Conservation (phyloP, 2,329 filamentous ascomycete genomes). For the Diaporthe aspalathi region DNA sequence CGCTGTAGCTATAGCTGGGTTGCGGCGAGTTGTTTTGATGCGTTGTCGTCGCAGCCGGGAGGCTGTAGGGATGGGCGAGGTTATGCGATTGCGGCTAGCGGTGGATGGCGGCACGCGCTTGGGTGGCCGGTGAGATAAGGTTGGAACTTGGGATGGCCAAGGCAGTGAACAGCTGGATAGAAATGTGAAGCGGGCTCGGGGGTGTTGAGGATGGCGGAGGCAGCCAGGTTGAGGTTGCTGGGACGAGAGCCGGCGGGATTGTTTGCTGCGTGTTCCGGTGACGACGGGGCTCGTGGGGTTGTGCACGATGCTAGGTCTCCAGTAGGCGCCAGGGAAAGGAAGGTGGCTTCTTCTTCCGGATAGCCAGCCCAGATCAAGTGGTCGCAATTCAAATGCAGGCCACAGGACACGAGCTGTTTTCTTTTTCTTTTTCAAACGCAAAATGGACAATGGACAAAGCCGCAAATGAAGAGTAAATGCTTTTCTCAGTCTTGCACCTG, state of each 20-base stretch:
- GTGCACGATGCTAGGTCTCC: not conserved
- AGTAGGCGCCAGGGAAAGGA: slow-evolving; percentile 16
- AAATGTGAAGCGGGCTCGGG: not conserved
- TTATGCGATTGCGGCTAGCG: slow-evolving; percentile 13
- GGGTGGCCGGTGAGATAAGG: slow-evolving; percentile 9
- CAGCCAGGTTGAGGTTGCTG: not conserved
- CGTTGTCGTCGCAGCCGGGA: slow-evolving; percentile 32
- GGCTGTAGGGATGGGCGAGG: slow-evolving; percentile 18
- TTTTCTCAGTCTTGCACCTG: not conserved
- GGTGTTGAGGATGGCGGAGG: not conserved
- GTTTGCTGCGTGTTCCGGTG: slow-evolving; percentile 15
- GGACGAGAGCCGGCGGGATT: not conserved
- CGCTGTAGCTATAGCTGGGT: slow-evolving; percentile 22
- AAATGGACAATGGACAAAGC: not conserved
- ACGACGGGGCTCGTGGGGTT: slow-evolving; percentile 22
- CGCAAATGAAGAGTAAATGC: not conserved
- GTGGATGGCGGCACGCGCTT: not conserved
- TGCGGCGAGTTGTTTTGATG: slow-evolving; percentile 24
- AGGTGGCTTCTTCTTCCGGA: slow-evolving; percentile 37
- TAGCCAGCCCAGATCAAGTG: not conserved
- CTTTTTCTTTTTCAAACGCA: not conserved
- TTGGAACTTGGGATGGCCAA: not conserved
- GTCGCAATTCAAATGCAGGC: not conserved
- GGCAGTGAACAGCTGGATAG: not conserved
- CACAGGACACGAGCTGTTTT: not conserved